Conservation (phyloP, 305 asterid species). For the Striga hermonthica region DNA sequence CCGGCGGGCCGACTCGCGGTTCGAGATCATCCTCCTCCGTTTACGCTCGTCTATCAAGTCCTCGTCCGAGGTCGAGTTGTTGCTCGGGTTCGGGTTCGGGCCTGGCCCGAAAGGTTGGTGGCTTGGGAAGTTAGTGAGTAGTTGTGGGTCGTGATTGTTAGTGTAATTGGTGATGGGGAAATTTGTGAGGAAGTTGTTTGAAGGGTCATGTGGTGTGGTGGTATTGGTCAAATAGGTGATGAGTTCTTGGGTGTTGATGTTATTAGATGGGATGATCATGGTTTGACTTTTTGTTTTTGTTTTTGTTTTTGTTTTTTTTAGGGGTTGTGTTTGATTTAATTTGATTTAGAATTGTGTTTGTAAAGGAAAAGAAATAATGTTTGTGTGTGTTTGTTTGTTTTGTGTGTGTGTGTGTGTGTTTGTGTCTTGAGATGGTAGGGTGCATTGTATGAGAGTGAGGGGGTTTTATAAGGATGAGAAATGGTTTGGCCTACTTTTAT, state of each 20-base stretch:
- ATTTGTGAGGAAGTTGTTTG: conserved; percentile 34
- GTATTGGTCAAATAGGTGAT: too few species aligned
- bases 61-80: conserved; percentile 67
- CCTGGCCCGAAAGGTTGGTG: not conserved
- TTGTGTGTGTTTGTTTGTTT: not conserved
- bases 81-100: conserved; percentile 37
- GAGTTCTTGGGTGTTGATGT: too few species aligned
- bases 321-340: too few species aligned
- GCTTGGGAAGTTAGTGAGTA: not conserved
- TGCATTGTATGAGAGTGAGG: conserved; percentile 29
- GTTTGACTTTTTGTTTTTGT: too few species aligned
- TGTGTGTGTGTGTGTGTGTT: not conserved
- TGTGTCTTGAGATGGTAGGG: conserved; percentile 16
- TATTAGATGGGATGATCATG: too few species aligned
- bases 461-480: conserved; percentile 46
- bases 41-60: conserved; percentile 50
- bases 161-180: conserved; percentile 14
- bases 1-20: conserved; percentile 78
- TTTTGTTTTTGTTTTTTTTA: too few species aligned
- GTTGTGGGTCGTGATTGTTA: conserved; percentile 9
- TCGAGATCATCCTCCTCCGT: conserved; percentile 72
- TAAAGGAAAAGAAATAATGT: conserved; percentile 47
- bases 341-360: too few species aligned
- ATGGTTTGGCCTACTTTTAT: too few species aligned
- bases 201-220: conserved; percentile 32